Base-by-base conservation (phyloP, 495 filamentous ascomycete species). In the Trichocladium uniseriatum region DNA sequence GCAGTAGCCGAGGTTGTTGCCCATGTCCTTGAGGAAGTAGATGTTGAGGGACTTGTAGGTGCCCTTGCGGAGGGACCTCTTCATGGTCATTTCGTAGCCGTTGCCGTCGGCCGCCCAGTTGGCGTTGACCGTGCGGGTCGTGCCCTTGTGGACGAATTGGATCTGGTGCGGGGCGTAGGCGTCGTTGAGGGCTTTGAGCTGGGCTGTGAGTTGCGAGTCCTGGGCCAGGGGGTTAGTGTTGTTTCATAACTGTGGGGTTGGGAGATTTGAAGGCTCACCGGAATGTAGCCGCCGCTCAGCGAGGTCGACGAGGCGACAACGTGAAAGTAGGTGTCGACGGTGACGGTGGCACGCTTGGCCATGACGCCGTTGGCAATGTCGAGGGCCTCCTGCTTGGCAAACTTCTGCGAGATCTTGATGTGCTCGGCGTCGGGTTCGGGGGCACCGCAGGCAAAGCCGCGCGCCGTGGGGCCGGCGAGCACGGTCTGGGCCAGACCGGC, bases 301-400 rank as follows among this genome's bases (percentile, higher is more conserved):
- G 60, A 36, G 16, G 59, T 74, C 5, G 71, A 73, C 0, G 59
- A 29, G 36, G 75, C 70, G 21, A 85, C 67, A 42, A 85, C 76
- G 62, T 85, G 82, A 69, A 85, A 81, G 61, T 80, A 81, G 19
- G 71, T 66, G 31, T 75, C 63, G 42, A 85, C 66, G 45, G 55
- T 69, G 56, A 73, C 52, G 16, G 55, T 49, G 39, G 55, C 60
- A 28, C 54, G 56, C 19, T 43, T 43, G 14, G 54, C 53, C 24
- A 43, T 19, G 27, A 59, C 53, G 27, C 67, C 61, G 43, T 61
- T 37, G 27, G 53, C 52, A 22, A 29, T 2, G 5, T 19, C 20
- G 44, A 48, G 31, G 42, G 44, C 45, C 53, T 60, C 52, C 55
- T 68, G 46, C 9, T 41, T 46, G 21, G 66, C 55, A 22, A 69